Evolutionary conservation across 441 rosid genomes (phyloP).

Genomic region (Adansonia grandidieri): DNA sequence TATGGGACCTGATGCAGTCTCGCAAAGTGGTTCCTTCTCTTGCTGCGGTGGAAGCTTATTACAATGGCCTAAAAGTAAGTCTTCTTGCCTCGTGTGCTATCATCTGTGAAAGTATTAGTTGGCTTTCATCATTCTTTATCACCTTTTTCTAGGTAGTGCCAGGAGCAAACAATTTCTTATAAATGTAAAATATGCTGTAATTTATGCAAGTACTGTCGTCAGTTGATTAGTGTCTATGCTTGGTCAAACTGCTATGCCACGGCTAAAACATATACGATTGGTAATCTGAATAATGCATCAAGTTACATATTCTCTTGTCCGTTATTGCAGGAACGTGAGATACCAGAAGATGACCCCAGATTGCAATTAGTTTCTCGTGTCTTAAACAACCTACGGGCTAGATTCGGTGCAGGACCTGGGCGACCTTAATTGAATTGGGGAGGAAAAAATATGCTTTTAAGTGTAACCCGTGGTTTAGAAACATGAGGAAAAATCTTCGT

Average conservation of each 20-base stretch:
- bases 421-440: neutral
- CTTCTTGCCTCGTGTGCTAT: conserved; percentile 7
- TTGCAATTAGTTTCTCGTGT: conserved; percentile 54
- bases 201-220: neutral
- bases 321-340: conserved; percentile 64
- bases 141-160: neutral
- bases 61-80: conserved; percentile 79
- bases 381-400: conserved; percentile 43
- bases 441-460: neutral
- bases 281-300: neutral
- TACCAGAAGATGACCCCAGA: conserved; percentile 86
- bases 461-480: neutral
- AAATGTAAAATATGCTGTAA: neutral
- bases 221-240: neutral
- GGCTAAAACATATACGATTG: neutral
- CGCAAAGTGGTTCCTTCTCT: conserved; percentile 48
- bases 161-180: neutral
- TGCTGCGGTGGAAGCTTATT: conserved; percentile 80
- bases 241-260: neutral
- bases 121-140: neutral
- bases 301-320: neutral
- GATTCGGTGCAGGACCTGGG: conserved; percentile 38
- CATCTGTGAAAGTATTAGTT: neutral
- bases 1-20: conserved; percentile 93
- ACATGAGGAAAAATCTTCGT: neutral